Evolutionary conservation across 2,329 filamentous ascomycete species (phyloP).

Genomic region (Fusarium mangiferae): DNA sequence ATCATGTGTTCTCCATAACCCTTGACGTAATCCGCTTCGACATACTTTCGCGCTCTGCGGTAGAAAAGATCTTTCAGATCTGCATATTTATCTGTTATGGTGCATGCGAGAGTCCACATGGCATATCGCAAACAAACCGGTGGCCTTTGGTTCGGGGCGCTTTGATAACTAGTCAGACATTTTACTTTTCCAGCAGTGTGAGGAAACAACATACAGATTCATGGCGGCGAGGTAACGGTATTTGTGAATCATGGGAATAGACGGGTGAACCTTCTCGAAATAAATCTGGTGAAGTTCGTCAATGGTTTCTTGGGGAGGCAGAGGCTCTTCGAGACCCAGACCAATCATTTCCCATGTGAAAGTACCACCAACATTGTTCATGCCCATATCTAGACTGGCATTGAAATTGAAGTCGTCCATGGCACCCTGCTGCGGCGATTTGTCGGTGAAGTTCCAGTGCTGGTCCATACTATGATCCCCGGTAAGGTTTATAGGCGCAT

Average conservation of each 20-base stretch:
- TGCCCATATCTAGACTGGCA: constrained; percentile 58
- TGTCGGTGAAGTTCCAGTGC: constrained; percentile 66
- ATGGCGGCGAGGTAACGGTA: constrained; percentile 88
- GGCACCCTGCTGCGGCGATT: constrained; percentile 60
- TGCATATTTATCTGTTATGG: constrained; percentile 82
- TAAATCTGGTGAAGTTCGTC: constrained; percentile 91
- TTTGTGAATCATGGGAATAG: constrained; percentile 88
- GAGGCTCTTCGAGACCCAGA: constrained; percentile 67
- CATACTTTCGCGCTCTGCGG: constrained; percentile 86
- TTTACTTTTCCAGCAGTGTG: neutral
- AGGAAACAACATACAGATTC: constrained; percentile 70
- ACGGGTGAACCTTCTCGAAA: constrained; percentile 90
- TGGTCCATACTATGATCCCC: constrained; percentile 58
- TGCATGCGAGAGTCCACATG: constrained; percentile 95
- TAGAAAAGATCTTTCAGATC: constrained; percentile 90
- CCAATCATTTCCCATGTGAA: constrained; percentile 84
- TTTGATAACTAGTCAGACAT: constrained; percentile 45
- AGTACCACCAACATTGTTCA: constrained; percentile 62
- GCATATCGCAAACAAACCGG: constrained; percentile 91
- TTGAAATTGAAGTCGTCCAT: constrained; percentile 70
- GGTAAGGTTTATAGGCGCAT: constrained; percentile 59
- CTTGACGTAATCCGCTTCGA: constrained; percentile 89
- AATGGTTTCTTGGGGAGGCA: constrained; percentile 70
- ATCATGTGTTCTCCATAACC: constrained; percentile 92
- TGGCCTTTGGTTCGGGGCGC: constrained; percentile 83